Evolutionary conservation across 352 stramenopile species (phyloP).

Genomic region (Phytophthora sp.): DNA sequence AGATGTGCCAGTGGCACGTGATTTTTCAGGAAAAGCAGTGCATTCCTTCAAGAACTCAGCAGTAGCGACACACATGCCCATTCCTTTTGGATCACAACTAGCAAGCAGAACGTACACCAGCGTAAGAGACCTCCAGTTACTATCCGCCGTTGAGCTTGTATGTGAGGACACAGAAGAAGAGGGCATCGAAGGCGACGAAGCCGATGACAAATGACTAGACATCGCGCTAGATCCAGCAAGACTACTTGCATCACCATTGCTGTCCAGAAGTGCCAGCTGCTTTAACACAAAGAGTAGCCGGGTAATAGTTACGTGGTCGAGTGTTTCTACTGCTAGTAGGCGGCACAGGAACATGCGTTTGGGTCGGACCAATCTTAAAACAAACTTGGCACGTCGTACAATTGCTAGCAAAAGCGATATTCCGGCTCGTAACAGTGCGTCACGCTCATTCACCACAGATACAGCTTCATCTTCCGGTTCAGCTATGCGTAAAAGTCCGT

Average conservation of each 20-base stretch:
- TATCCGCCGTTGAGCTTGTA: slow-evolving; percentile 43
- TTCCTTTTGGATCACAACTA: slow-evolving; percentile 79
- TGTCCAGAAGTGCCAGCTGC: slow-evolving; percentile 62
- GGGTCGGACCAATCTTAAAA: slow-evolving; percentile 61
- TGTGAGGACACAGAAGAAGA: slow-evolving; percentile 24
- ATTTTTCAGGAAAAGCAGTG: slow-evolving; percentile 15
- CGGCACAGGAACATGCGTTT: slow-evolving; percentile 80
- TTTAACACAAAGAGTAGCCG: slow-evolving; percentile 70
- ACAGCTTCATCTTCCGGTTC: slow-evolving; percentile 70
- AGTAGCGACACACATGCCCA: slow-evolving; percentile 72
- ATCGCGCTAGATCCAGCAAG: not conserved
- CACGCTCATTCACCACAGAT: slow-evolving; percentile 63
- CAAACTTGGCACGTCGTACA: slow-evolving; percentile 72
- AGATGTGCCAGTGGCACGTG: not conserved
- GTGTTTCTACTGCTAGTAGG: slow-evolving; percentile 69
- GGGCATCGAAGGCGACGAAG: slow-evolving; percentile 1
- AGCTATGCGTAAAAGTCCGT: slow-evolving; percentile 3
- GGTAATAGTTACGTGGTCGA: slow-evolving; percentile 77
- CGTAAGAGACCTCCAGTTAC: slow-evolving; percentile 75
- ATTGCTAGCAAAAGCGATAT: slow-evolving; percentile 76
- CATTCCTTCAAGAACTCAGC: slow-evolving; percentile 82
- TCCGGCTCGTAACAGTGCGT: slow-evolving; percentile 72
- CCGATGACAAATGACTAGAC: slow-evolving; percentile 11
- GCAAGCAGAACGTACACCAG: slow-evolving; percentile 75
- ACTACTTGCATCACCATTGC: not conserved